These are phyloP conservation scores for Leishmania guyanensis DNA, from an alignment of 208 protist species.

Conservation along the genomic window DNA sequence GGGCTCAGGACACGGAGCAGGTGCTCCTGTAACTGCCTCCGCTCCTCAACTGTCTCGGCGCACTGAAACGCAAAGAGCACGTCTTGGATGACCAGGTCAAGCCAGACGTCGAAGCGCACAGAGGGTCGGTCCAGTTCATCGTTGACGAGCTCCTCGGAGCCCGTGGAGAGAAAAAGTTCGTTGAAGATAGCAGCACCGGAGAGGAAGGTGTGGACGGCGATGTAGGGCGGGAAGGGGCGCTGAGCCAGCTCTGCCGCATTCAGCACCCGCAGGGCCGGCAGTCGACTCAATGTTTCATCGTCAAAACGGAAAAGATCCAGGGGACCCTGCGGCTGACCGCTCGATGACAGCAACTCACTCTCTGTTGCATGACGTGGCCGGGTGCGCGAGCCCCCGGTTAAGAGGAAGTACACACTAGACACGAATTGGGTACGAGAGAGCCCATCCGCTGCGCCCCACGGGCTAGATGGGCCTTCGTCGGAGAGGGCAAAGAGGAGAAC, in stretches of 20 bases:
- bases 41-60: slow-evolving; percentile 39
- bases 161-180: slow-evolving; percentile 25
- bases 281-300: slow-evolving; percentile 4
- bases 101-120: slow-evolving; percentile 32
- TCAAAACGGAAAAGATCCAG: slow-evolving; percentile 20
- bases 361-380: slow-evolving; percentile 10
- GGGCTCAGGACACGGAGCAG: slow-evolving; percentile 38
- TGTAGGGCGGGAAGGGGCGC: slow-evolving; percentile 54
- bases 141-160: not conserved
- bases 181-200: slow-evolving; percentile 23
- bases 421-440: slow-evolving; percentile 32
- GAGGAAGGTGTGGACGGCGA: slow-evolving; percentile 41
- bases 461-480: slow-evolving; percentile 40
- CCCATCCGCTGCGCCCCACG: slow-evolving; percentile 32
- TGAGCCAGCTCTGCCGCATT: slow-evolving; percentile 34
- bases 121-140: not conserved
- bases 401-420: slow-evolving; percentile 30
- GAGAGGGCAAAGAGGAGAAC: slow-evolving; percentile 43
- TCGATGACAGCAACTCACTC: not conserved
- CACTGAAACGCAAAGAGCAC: slow-evolving; percentile 55
- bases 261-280: slow-evolving; percentile 18
- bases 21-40: slow-evolving; percentile 39
- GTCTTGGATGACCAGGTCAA: slow-evolving; percentile 46
- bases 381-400: slow-evolving; percentile 24
- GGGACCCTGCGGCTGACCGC: not conserved